Percentiles rank a stretch among this genome's conserved stretches.
Conservation (phyloP, 116 monocot species). For the Dioscorea cayenensis region DNA sequence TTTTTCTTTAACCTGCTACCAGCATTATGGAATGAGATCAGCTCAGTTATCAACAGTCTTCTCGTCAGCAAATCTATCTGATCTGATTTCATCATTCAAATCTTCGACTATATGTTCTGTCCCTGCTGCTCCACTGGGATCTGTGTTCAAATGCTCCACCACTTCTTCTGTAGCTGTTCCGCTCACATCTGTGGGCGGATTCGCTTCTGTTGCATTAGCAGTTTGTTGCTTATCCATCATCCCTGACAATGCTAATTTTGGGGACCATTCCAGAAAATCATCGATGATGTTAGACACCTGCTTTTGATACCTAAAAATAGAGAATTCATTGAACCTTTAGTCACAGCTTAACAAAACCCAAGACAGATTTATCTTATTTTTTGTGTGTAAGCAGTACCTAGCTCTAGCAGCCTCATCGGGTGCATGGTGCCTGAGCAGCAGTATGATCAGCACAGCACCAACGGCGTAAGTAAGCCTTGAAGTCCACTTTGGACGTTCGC, state of each 20-base stretch:
- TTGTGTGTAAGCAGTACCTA: conserved; percentile 24
- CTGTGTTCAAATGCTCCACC: conserved; percentile 6
- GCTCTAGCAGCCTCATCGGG: conserved; percentile 99
- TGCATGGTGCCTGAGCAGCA: conserved; percentile 92
- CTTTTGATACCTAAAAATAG: conserved; percentile 72
- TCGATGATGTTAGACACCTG: conserved; percentile 96
- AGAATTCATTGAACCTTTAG: neutral
- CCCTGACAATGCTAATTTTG: conserved; percentile 75
- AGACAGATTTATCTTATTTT: neutral
- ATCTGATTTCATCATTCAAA: conserved; percentile 1
- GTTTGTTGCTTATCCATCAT: conserved; percentile 60
- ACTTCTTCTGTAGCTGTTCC: conserved; percentile 14
- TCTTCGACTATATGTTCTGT: conserved; percentile 12
- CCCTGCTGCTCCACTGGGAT: neutral
- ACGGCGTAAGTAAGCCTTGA: conserved; percentile 74
- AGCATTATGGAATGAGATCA: neutral
- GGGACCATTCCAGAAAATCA: conserved; percentile 93
- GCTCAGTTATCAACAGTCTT: neutral
- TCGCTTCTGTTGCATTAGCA: conserved; percentile 43
- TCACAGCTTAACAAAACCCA: neutral
- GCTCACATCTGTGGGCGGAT: conserved; percentile 15
- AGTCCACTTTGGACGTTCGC: conserved; percentile 82
- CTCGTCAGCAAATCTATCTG: neutral
- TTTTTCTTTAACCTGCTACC: neutral
- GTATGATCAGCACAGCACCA: conserved; percentile 40